Evolutionary conservation across 2,329 filamentous ascomycete species (phyloP), one percentile per base, ranked within the genome.

Genomic region (Cercospora citrullina): DNA sequence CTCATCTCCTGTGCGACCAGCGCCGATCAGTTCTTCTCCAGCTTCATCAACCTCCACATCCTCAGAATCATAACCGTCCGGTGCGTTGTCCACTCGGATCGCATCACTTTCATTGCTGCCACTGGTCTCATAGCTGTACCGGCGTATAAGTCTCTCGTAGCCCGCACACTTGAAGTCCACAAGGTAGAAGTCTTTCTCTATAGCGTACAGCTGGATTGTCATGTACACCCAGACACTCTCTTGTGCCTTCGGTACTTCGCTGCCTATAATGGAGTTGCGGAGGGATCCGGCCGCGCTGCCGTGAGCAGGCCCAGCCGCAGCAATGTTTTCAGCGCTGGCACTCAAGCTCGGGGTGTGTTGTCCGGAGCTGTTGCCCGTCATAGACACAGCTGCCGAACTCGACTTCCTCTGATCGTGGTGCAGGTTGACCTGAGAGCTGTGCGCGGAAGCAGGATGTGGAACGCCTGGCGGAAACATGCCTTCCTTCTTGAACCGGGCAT

Each of bases 161-260:
- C 95, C 95, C 14, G 95, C 94, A 79, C 94, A 98, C 79, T 97
- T 98, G 85, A 99, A 99, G 79, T 99, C 95, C 60, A 99, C 95
- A 70, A 99, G 90, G 80, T 94, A 98, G 72, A 95, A 94, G 65
- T 92, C 91, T 67, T 89, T 89, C 79, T 98, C 94, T 84, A 98
- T 93, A 77, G 93, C 91, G 80, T 97, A 97, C 62, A 97, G 90
- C 79, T 97, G 95, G 71, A 99, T 97, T 72, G 96, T 94, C 78
- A 99, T 89, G 77, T 97, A 95, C 76, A 98, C 91, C 77, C 91
- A 94, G n/a, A 96, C 89, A 65, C 91, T 91, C 71, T 93, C 88
- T 63, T 87, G 83, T 3, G 81, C 77, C 57, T 83, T 79, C 33
- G 76, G 74, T 14, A 65, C 60, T 21, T 61, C 66, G 30, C 60